These are phyloP conservation scores for Cucurbita moschata DNA, from an alignment of 306 rosid genomes.

Conservation along the genomic window DNA sequence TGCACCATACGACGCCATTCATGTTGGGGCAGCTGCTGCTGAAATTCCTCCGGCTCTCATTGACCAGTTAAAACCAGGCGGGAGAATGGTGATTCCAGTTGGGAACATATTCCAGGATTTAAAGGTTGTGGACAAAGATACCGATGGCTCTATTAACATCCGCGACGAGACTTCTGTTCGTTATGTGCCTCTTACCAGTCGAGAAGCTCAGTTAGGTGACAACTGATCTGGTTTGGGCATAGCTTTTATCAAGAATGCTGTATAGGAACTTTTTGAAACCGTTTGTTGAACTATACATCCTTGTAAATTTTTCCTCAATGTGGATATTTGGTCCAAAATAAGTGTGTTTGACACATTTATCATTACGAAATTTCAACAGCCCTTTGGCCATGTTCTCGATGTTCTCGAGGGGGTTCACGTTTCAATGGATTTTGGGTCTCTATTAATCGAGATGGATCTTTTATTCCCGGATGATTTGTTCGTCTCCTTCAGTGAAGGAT, in stretches of 20 bases:
- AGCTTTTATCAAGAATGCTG: not conserved
- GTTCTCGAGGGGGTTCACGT: too few relatives aligned
- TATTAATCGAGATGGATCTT: too few relatives aligned
- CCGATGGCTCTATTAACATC: slow-evolving; percentile 52
- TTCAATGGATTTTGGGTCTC: too few relatives aligned
- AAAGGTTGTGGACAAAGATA: slow-evolving; percentile 68
- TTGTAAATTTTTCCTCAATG: not conserved
- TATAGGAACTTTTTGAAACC: not conserved
- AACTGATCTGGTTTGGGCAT: not conserved
- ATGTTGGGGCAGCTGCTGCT: slow-evolving; percentile 88
- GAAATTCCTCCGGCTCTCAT: slow-evolving; percentile 75
- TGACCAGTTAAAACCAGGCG: slow-evolving; percentile 88
- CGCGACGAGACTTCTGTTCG: slow-evolving; percentile 66
- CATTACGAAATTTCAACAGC: too few relatives aligned
- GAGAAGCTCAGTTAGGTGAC: slow-evolving; percentile 61
- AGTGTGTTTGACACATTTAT: too few relatives aligned
- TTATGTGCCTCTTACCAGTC: slow-evolving; percentile 84
- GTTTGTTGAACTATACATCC: not conserved
- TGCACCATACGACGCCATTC: slow-evolving; percentile 89
- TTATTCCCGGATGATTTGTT: too few relatives aligned
- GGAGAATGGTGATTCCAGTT: slow-evolving; percentile 93
- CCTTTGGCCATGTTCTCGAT: too few relatives aligned
- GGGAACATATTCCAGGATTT: slow-evolving; percentile 72
- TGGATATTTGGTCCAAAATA: not conserved
- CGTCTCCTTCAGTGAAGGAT: too few relatives aligned